Conservation (phyloP, 1,284 basidiomycete species). For the Bondarzewia mesenterica region DNA sequence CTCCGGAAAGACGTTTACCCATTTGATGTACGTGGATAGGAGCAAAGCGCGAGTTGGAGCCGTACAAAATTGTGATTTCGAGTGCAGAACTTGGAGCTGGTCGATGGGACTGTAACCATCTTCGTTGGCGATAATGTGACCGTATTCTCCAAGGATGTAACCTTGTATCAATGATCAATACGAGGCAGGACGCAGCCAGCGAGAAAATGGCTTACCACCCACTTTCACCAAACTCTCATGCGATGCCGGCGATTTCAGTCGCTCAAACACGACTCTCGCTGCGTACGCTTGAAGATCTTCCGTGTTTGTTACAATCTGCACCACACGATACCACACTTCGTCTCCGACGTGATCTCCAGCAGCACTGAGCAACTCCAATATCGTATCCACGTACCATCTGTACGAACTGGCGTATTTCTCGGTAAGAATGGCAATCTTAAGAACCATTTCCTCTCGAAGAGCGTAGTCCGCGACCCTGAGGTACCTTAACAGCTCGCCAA, state of each 20-base stretch:
- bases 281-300: slow-evolving; percentile 96
- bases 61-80: slow-evolving; percentile 92
- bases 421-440: slow-evolving; percentile 97
- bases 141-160: slow-evolving; percentile 96
- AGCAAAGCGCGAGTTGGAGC: slow-evolving; percentile 89
- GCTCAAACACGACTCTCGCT: slow-evolving; percentile 87
- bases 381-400: slow-evolving; percentile 96
- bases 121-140: slow-evolving; percentile 95
- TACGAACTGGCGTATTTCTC: slow-evolving; percentile 95
- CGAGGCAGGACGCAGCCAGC: not conserved
- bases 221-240: slow-evolving; percentile 98
- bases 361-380: slow-evolving; percentile 89
- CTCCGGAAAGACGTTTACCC: slow-evolving; percentile 99
- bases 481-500: slow-evolving; percentile 90
- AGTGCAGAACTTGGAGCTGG: slow-evolving; percentile 91
- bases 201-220: slow-evolving; percentile 51
- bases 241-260: slow-evolving; percentile 81
- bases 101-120: slow-evolving; percentile 88
- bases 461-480: slow-evolving; percentile 93
- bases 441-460: slow-evolving; percentile 94
- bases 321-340: slow-evolving; percentile 98
- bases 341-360: slow-evolving; percentile 98
- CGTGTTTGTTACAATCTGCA: slow-evolving; percentile 98
- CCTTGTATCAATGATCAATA: slow-evolving; percentile 35
- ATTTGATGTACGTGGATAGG: slow-evolving; percentile 97